These are phyloP conservation scores for Bipolaris sorokiniana DNA, from an alignment of 2,329 filamentous ascomycete genomes.

Conservation along the genomic window DNA sequence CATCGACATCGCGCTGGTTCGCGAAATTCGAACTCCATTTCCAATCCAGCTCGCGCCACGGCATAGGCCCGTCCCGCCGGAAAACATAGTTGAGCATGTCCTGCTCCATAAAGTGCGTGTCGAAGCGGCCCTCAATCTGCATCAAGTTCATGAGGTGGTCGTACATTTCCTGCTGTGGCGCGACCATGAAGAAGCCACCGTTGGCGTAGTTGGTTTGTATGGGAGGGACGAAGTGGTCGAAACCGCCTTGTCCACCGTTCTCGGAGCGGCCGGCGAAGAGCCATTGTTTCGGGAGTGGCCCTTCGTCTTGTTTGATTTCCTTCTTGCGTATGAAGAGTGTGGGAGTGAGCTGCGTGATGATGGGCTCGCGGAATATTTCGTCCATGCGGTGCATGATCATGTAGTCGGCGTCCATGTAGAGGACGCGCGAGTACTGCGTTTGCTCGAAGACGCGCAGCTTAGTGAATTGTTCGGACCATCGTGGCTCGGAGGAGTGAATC, in stretches of 20 bases:
- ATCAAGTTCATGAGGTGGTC: background rate
- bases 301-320: background rate
- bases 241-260: background rate
- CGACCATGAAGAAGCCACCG: background rate
- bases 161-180: background rate
- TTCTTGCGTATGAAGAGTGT: background rate
- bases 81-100: conserved; percentile 55
- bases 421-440: conserved; percentile 50
- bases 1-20: conserved; percentile 41
- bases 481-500: conserved; percentile 46
- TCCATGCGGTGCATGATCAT: conserved; percentile 48
- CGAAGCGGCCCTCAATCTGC: background rate
- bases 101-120: conserved; percentile 49
- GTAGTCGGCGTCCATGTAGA: conserved; percentile 56
- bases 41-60: conserved; percentile 50
- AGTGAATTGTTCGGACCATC: conserved; percentile 54
- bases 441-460: conserved; percentile 54
- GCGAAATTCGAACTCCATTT: conserved; percentile 53
- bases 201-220: background rate
- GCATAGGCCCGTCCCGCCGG: conserved; percentile 51
- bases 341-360: conserved; percentile 24
- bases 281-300: background rate
- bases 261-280: background rate
- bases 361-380: conserved; percentile 49
- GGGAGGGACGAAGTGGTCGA: background rate